These are phyloP conservation scores for Umbelopsis sp. DNA, from an alignment of 192 early-diverging fungal species.

Conservation along the genomic window DNA sequence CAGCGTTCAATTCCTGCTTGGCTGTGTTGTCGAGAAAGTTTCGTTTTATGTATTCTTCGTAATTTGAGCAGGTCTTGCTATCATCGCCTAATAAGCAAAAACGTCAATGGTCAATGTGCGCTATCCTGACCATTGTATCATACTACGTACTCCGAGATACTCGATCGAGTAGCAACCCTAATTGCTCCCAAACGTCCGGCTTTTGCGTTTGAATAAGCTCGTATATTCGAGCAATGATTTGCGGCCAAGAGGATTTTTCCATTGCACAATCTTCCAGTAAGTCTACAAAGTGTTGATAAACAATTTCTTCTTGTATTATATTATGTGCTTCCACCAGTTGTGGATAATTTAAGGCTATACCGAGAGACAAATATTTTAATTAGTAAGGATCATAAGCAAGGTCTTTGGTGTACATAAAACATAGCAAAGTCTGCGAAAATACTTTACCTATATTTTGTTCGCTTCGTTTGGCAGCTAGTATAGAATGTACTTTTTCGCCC, in stretches of 20 bases:
- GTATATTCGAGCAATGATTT: conserved; percentile 20
- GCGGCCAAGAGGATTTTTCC: conserved; percentile 6
- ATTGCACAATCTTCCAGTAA: conserved; percentile 16
- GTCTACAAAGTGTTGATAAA: conserved; percentile 17
- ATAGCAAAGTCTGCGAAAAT: too few species aligned
- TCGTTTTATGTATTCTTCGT: conserved; percentile 38
- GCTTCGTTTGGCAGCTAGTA: background rate
- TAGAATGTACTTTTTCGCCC: background rate
- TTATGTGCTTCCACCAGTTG: background rate
- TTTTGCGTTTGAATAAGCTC: conserved; percentile 17
- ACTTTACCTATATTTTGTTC: conserved; percentile 12
- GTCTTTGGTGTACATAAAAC: background rate
- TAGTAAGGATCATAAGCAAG: background rate
- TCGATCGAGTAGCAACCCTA: conserved; percentile 11
- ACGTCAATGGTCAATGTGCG: background rate
- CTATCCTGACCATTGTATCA: background rate
- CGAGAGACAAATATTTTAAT: background rate
- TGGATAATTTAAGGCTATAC: background rate
- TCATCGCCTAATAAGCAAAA: conserved; percentile 13
- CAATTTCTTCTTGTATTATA: conserved; percentile 9
- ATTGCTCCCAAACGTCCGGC: conserved; percentile 22
- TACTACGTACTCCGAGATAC: conserved; percentile 13
- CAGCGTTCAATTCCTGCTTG: conserved; percentile 32
- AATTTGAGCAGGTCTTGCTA: conserved; percentile 7
- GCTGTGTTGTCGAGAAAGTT: conserved; percentile 35